These are phyloP conservation scores for Verticillium nonalfalfae DNA, from an alignment of 2,329 filamentous ascomycete species.

Conservation along the genomic window DNA sequence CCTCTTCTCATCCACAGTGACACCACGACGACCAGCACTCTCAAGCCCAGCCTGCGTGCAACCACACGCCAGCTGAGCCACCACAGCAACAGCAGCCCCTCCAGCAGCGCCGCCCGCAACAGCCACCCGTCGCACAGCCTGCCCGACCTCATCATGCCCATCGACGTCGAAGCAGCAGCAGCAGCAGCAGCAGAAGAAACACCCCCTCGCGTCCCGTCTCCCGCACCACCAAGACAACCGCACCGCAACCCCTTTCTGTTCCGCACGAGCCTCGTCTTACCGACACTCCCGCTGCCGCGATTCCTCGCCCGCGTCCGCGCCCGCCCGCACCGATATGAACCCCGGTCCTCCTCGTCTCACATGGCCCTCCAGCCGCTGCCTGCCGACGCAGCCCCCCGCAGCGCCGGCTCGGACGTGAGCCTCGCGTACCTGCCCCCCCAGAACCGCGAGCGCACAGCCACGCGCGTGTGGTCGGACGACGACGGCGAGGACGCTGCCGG, in stretches of 20 bases:
- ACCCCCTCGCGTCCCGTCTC: neutral
- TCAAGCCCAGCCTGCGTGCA: constrained; percentile 14
- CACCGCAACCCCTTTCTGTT: constrained; percentile 25
- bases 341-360: constrained; percentile 1
- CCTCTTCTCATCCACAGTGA: neutral
- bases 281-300: constrained; percentile 12
- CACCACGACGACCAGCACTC: neutral
- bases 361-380: neutral
- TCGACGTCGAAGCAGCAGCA: neutral
- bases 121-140: constrained; percentile 4
- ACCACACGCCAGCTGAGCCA: constrained; percentile 12
- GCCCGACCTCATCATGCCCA: constrained; percentile 1
- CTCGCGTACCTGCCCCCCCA: neutral
- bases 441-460: constrained; percentile 10
- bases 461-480: constrained; percentile 21
- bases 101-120: constrained; percentile 1
- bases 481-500: constrained; percentile 1
- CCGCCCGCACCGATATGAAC: constrained; percentile 9
- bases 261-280: constrained; percentile 20
- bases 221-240: constrained; percentile 8
- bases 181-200: neutral
- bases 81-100: constrained; percentile 10
- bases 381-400: neutral
- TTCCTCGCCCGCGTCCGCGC: constrained; percentile 9
- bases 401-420: constrained; percentile 3